Evolutionary conservation across 1,139 yeast species (phyloP), one percentile per base, ranked within the genome.

Genomic region (Saccharomyces hybrid): DNA sequence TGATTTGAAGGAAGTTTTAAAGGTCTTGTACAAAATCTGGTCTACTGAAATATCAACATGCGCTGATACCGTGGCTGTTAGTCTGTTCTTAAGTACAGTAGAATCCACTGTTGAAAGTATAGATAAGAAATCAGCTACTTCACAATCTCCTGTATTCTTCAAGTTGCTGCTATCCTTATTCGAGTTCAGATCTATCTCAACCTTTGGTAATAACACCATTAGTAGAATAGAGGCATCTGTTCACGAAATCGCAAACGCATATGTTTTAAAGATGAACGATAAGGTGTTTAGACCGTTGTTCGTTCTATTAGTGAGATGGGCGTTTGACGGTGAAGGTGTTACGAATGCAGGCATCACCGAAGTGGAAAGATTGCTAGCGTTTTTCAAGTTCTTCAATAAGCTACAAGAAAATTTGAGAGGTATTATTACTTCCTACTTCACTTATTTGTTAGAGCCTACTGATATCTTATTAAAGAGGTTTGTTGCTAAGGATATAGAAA

Each of bases 241-340:
- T 69, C 86, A 87, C 64, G 75, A 79, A 49, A 81, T 91, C 69
- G 93, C 89, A 47, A 81, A 91, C 60, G 76, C 77, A 34, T 84
- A 83, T 62, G 95, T 93, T 27, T 79, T 93, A 85, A 91, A 93
- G 70, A 79, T 95, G 71, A 93, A 93, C 67, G 99, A 93, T 70
- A 89, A 89, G 75, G 81, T 84, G 13, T 95, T 93, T 79, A 82
- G 98, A 67, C 99, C 99, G 26, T 74, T 89, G 65, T 91, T 95
- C 73, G 91, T 93, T 5, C 78, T 84, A 44, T 76, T 89, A 66
- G 90, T 86, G n/a, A 82, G 93, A 70, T 93, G 99, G 99, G 95
- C 97, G 2, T 80, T 88, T 61, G 84, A 82, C 58, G 96, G 90
- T 54, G 93, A 86, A 69, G 89, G 88, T 49, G 79, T 81, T 6